Base-by-base conservation (phyloP, 2,329 filamentous ascomycete species). In the Paecilomyces sp. region DNA sequence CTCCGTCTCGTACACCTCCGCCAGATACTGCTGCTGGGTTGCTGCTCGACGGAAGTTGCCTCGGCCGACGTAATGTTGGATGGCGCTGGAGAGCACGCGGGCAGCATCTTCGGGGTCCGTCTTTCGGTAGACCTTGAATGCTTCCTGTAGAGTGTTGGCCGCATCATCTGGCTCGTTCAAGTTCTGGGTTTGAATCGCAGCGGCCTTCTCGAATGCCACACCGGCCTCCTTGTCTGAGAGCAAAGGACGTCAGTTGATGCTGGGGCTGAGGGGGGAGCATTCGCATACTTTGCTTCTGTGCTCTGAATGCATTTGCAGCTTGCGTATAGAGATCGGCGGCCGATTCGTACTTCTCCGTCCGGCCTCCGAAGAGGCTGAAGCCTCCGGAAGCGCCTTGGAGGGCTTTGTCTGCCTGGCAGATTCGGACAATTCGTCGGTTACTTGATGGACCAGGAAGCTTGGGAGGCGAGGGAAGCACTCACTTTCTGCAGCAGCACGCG, bases 81-180 rank as follows among this genome's bases (percentile, higher is more conserved):
- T 91, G 50, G 92, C 89, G 65, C 87, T 79, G 64, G 91, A 85
- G 59, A 97, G 80, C 70, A 90, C 92, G 62, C 90, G 82, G 52
- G 89, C 90, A 15, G 92, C 93, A 69, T 93, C 88, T 71, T 91
- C 83, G 22, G 92, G 92, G 68, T 90, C 87, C 57, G 89, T 87
- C 77, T 92, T 95, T 69, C 88, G 85, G 79, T 97, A 97, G 61
- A 91, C 89, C 81, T 97, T 97, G 84, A 92, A 97, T 57, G 94
- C 94, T 74, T 97, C 92, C 69, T 88, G 85, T 62, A 92, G 80
- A 55, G 89, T 88, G 77, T 96, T 95, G 64, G 93, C 92, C 55
- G 92, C 91, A 72, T 97, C 94, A 73, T 96, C 91, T 51, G 89
- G 90, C 71, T 97, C 92, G 72, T 92, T 95, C 56, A 97, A 84